Evolutionary conservation across 2,329 filamentous ascomycete species (phyloP), one percentile per base, ranked within the genome.

Genomic region (Pseudogymnoascus destructans): DNA sequence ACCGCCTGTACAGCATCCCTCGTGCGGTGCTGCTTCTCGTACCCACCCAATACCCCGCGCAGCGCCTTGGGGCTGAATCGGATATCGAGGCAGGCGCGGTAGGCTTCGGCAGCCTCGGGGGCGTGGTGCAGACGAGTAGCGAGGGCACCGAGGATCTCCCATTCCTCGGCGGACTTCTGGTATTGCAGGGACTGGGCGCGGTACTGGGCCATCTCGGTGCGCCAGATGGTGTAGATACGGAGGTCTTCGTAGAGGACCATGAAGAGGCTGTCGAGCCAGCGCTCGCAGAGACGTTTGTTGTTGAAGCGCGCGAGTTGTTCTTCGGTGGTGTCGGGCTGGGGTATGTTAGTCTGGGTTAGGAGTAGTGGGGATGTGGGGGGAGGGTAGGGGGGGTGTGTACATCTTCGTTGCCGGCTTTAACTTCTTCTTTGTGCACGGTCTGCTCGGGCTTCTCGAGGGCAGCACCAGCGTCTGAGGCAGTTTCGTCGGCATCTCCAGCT

Each of bases 201-300:
- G 70, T 91, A 96, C 70, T 97, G 92, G 0, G 90, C 88, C 82
- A 97, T 93, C 71, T 98, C 93, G 0, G 93, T 97, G 59, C 93
- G 86, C 93, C 93, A 98, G 71, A 98, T 98, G 10, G 93, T 98
- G 76, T 98, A 98, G 49, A 98, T 92, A 55, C 93, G 88, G 15
- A 98, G 79, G 68, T 98, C 93, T 71, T 98, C 93, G 70, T 98
- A 98, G 2, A 98, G 79, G 0, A 97, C 93, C 93, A 98, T 98
- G 75, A 98, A 98, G 19, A 98, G 79, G 67, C 95, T 97, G 72
- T 98, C 93, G 2, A 98, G 80, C 93, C 93, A 98, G 65, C 93
- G 84, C 73, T 98, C 93, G 68, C 93, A 98, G 1, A 98, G 81
- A 0, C 93, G 86, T 75, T 98, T 98, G 72, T 96, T 95, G 70